Conservation (phyloP, 768 basidiomycete species). For the Leccinum ochraceum region DNA sequence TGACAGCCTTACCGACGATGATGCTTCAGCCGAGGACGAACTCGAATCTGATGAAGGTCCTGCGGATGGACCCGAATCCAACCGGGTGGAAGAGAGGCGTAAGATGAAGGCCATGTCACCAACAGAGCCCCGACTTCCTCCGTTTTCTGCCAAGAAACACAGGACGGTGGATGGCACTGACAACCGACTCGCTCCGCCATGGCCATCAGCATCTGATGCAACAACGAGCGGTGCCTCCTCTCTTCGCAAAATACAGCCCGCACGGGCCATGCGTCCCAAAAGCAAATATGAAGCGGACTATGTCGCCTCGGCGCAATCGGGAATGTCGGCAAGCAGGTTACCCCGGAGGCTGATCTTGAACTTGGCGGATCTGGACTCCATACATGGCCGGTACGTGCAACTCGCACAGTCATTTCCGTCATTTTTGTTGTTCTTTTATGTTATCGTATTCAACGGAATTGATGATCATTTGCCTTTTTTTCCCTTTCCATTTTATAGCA, state of each 20-base stretch:
- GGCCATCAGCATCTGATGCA: slow-evolving; percentile 24
- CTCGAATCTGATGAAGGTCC: slow-evolving; percentile 39
- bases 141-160: slow-evolving; percentile 26
- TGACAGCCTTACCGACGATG: slow-evolving; percentile 34
- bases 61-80: slow-evolving; percentile 23
- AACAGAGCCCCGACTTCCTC: slow-evolving; percentile 20
- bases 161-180: slow-evolving; percentile 20
- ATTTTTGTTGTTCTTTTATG: neutral
- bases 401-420: slow-evolving; percentile 11
- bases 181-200: slow-evolving; percentile 22
- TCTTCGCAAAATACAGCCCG: slow-evolving; percentile 24
- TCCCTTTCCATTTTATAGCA: slow-evolving; percentile 35
- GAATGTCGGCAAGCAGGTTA: slow-evolving; percentile 20
- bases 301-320: slow-evolving; percentile 17
- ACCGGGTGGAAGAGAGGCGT: slow-evolving; percentile 26
- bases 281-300: slow-evolving; percentile 26
- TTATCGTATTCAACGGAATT: slow-evolving; percentile 4
- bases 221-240: slow-evolving; percentile 4
- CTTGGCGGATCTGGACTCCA: slow-evolving; percentile 61
- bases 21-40: slow-evolving; percentile 35
- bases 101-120: slow-evolving; percentile 23
- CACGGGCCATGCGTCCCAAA: slow-evolving; percentile 31
- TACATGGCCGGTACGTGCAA: slow-evolving; percentile 55
- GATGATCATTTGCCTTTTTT: slow-evolving; percentile 6
- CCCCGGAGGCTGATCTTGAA: slow-evolving; percentile 29